Evolutionary conservation across 75 land plant species (phyloP), one percentile per base, ranked within the genome.

Genomic region (Sequoia sempervirens): DNA sequence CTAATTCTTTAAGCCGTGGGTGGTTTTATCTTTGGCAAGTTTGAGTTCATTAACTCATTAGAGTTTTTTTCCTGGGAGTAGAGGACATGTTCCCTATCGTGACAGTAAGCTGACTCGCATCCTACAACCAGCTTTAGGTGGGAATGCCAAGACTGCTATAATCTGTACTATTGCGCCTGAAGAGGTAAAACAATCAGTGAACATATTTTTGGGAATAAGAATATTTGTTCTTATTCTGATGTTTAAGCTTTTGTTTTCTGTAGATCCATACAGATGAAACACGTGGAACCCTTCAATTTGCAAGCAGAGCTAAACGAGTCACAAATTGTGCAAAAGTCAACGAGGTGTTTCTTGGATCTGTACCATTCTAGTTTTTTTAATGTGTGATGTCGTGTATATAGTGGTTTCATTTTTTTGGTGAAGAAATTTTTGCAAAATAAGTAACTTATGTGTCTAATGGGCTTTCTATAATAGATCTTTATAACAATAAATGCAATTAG

Each of bases 111-210:
- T 98, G 28, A 98, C 99, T 64, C 94, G 99, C 40, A 98, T 98
- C 75, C 96, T 98, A 43, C 98, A 98, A 83, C 89, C 96, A 81
- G 99, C 99, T 46, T 88, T 98, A 36, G 99, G 97, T 85, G 99
- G 99, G 14, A 98, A 98, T 93, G 98, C 99, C 32, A 98, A 93
- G 87, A 98, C 99, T 80, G 96, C 99, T 87, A 94, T 98, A 36
- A 96, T 98, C 45, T 98, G 99, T 84, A 98, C 99, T 18, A 84
- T 98, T 84, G 98, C 98, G 84, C 99, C 99, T 75, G 99, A 98
- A 74, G 99, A 98, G 99, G 98, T 93, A 85, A 85, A 56, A 72
- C 20, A 30, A 47, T 81, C 1, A 41, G 36, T 81, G 26, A 14
- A 14, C 53, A 28, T 50, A 36, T 84, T 13, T 47, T 4, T 26